Conservation (phyloP, 2,329 filamentous ascomycete species). For the Chaetomiaceae sp. region DNA sequence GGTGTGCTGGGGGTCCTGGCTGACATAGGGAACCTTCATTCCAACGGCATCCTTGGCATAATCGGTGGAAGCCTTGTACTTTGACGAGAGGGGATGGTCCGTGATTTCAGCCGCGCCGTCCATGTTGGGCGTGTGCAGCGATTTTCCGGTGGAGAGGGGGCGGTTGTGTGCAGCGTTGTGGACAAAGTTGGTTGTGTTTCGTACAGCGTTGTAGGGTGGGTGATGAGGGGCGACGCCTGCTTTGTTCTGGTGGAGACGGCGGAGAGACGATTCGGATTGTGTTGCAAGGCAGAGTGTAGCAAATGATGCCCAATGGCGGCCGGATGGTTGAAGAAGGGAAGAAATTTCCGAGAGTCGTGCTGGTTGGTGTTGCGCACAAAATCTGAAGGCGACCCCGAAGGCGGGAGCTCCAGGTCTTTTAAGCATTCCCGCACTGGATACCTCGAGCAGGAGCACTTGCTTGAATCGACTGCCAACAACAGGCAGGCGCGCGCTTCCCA, state of each 20-base stretch:
- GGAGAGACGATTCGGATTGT: not conserved
- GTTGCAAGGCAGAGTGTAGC: not conserved
- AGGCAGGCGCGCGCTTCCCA: not conserved
- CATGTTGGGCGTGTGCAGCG: constrained; percentile 16
- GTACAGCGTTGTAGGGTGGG: not conserved
- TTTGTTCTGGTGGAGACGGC: constrained; percentile 14
- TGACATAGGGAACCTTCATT: constrained; percentile 53
- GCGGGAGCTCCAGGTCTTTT: constrained; percentile 2
- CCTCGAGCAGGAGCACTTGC: too few species aligned
- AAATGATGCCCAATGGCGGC: not conserved
- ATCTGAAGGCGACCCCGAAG: not conserved
- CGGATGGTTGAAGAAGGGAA: not conserved
- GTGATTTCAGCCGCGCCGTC: constrained; percentile 11
- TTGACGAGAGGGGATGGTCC: constrained; percentile 13
- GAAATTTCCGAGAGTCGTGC: not conserved
- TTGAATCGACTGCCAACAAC: too few species aligned
- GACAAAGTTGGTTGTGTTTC: not conserved
- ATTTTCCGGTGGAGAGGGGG: constrained; percentile 9
- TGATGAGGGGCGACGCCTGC: constrained; percentile 10
- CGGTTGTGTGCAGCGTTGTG: constrained; percentile 1
- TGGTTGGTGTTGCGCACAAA: not conserved
- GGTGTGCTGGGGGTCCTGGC: constrained; percentile 67
- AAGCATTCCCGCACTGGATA: not conserved
- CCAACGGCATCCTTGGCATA: constrained; percentile 30
- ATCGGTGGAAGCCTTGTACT: constrained; percentile 25